Base-by-base conservation (phyloP, 1,284 basidiomycete genomes). In the Volvariella surrecta region DNA sequence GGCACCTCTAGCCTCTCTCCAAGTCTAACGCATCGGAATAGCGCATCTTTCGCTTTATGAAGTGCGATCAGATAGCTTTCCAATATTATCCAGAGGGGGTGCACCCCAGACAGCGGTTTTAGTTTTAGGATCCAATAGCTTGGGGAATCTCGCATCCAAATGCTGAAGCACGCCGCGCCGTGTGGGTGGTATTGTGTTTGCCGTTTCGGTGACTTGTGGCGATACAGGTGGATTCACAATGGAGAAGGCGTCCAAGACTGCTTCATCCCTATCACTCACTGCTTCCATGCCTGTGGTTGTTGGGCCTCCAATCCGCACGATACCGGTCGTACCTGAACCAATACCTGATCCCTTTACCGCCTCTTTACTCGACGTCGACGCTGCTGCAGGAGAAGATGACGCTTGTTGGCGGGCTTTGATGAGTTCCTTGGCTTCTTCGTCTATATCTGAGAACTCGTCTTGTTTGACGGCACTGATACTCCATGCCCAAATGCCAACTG, bases 381-480 rank as follows among this genome's bases (percentile, higher is more conserved):
- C 6, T 19, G 34, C 15, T 8, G 34, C 6, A n/a, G 40, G 42
- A 9, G 44, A 44, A 50, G 55, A 32, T 51, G 45, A 45, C 17
- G 54, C 57, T 49, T 57, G 56, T 32, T 62, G 56, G 20, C 66
- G 62, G 1, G 66, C 56, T 18, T 58, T 55, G 30, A 66, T 67
- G 50, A 82, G 66, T 34, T 71, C 74, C 47, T 65, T 66, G 34
- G 79, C 86, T 58, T 86, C 82, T 50, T 86, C 82, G 54, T 89
- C 87, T 31, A 88, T 71, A 55, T 89, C 86, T 48, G 82, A 86
- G 59, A 95, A 95, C 46, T 86, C 82, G 56, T 96, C 93, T 59
- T 96, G 92, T 59, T 87, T 90, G 46, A 96, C 92, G 9, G 92
- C 91, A 34, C 79, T 77, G 59, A 98, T 94, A 11, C 92, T 94